Percentiles rank a stretch among this genome's conserved stretches.
Conservation (phyloP, 805 yeast genomes). For the Jamesozyma jinghongensis region DNA sequence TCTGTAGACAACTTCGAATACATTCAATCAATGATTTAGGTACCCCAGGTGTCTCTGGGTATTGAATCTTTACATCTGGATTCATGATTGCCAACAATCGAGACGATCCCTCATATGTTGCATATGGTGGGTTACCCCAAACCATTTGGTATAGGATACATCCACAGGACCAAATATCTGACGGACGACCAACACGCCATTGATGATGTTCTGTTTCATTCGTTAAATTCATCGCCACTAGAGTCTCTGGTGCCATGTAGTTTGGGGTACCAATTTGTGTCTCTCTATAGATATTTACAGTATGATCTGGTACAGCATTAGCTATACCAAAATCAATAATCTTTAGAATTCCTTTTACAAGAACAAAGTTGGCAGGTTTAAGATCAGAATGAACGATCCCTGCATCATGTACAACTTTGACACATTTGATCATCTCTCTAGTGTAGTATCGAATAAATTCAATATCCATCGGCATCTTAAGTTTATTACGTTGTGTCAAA, state of each 20-base stretch:
- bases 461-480: constrained; percentile 45
- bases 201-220: constrained; percentile 14
- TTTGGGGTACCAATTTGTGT: constrained; percentile 92
- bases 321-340: constrained; percentile 94
- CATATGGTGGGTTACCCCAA: constrained; percentile 89
- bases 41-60: constrained; percentile 53
- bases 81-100: constrained; percentile 78
- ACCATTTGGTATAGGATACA: constrained; percentile 93
- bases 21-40: constrained; percentile 62
- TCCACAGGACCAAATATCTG: constrained; percentile 98
- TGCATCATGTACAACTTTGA: constrained; percentile 74
- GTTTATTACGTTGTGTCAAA: constrained; percentile 43
- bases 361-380: constrained; percentile 62
- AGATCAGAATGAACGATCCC: constrained; percentile 82
- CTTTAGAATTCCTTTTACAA: constrained; percentile 76
- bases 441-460: constrained; percentile 76
- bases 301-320: constrained; percentile 88
- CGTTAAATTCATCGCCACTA: constrained; percentile 45
- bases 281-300: constrained; percentile 81
- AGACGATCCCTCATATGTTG: constrained; percentile 63
- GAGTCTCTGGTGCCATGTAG: constrained; percentile 96
- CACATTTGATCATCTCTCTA: constrained; percentile 70
- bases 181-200: constrained; percentile 84
- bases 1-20: constrained; percentile 58
- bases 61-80: constrained; percentile 63